Evolutionary conservation across 805 yeast genomes (phyloP), one percentile per base, ranked within the genome.

Genomic region (Clavispora vitiphila): DNA sequence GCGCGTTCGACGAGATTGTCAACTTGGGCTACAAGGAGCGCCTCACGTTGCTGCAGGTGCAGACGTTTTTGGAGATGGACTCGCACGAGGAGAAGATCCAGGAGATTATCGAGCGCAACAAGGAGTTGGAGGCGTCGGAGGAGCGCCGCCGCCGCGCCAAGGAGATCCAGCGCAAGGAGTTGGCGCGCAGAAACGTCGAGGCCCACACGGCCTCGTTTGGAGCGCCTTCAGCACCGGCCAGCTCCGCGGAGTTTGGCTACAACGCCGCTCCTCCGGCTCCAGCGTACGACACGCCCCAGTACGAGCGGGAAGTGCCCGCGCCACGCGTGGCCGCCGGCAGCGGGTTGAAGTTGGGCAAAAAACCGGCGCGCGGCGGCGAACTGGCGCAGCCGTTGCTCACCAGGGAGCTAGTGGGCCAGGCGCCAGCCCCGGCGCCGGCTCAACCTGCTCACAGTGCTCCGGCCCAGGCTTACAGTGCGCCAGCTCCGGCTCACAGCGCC

Each of bases 81-180:
- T 86, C 96, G 31, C 97, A 93, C 62, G 99, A 93, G 67, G 99
- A 93, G 69, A 91, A 87, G 72, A 91, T 95, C 59, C 98, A 93
- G 72, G 97, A 93, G 62, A 90, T 93, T 61, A 93, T 93, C 56
- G 98, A 88, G 67, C 81, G 90, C 64, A 93, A 93, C 72, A 93
- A 93, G 69, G 99, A 93, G 68, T 70, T 86, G 56, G 99, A 91
- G 65, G 99, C 99, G 31, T 82, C 87, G 41, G 99, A 93, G 67
- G 96, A 91, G 66, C 83, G 98, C 67, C 91, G 91, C 69, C 85
- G 95, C 66, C 82, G 87, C 61, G 97, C 98, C 38, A 87, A 85
- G 63, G 95, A 86, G 58, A 83, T 86, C 47, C 95, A 88, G 61
- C 76, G 86, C 61, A 83, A 77, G 56, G 93, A 85, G 61, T 74